A percentile compares a stretch with the other conserved stretches of the same genome.
Evolutionary conservation across 208 protist species (phyloP).

Genomic region (Leishmania major): DNA sequence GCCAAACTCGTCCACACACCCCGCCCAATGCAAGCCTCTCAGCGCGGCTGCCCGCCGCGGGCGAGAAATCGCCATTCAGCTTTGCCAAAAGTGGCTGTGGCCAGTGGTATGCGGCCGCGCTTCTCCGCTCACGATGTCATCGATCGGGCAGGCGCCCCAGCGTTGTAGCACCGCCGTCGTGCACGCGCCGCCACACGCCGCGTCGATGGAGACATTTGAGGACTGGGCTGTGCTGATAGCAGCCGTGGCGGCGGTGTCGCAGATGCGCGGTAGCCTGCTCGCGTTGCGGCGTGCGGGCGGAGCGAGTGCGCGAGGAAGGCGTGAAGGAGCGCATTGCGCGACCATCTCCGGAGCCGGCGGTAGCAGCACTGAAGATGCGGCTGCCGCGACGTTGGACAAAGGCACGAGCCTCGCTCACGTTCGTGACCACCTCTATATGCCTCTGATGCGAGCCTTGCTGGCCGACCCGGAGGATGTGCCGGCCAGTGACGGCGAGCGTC

Average conservation of each 20-base stretch:
- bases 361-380: not conserved
- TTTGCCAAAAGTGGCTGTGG: constrained; percentile 30
- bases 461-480: not conserved
- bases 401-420: not conserved
- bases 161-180: not conserved
- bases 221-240: constrained; percentile 33
- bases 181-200: not conserved
- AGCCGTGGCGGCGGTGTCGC: constrained; percentile 16
- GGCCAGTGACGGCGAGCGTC: not conserved
- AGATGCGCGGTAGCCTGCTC: constrained; percentile 10
- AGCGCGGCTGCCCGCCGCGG: constrained; percentile 7
- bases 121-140: not conserved
- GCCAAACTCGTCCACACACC: no score
- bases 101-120: constrained; percentile 19
- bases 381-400: not conserved
- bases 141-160: not conserved
- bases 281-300: constrained; percentile 14
- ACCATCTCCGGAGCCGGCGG: not conserved
- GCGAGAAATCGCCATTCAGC: constrained; percentile 8
- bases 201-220: constrained; percentile 4
- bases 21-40: not conserved
- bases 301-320: not conserved
- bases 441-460: constrained; percentile 15
- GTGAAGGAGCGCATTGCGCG: not conserved
- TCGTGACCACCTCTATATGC: constrained; percentile 13